These are phyloP conservation scores for Lonicera japonica DNA, from an alignment of 129 eudicot genomes.

Conservation along the genomic window DNA sequence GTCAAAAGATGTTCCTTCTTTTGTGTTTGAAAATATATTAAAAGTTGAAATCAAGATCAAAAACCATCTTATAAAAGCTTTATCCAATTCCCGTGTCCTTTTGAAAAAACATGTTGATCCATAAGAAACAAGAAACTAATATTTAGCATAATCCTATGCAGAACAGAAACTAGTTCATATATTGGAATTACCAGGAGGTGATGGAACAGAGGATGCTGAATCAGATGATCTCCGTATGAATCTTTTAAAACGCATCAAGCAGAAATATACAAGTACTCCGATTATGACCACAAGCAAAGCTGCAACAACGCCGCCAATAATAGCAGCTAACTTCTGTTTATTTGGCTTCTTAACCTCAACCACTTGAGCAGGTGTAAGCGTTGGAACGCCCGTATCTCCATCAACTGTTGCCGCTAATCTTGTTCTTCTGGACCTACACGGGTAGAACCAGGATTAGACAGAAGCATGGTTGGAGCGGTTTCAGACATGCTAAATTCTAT, in stretches of 20 bases:
- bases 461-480: too few relatives aligned
- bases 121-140: too few relatives aligned
- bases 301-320: slow-evolving; percentile 10
- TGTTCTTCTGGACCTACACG: neutral
- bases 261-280: slow-evolving; percentile 2
- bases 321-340: slow-evolving; percentile 5
- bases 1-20: too few relatives aligned
- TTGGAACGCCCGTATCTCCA: slow-evolving; percentile 7
- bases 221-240: slow-evolving; percentile 3
- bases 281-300: slow-evolving; percentile 8
- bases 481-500: too few relatives aligned
- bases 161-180: neutral
- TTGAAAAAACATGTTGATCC: too few relatives aligned
- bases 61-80: too few relatives aligned
- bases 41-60: too few relatives aligned
- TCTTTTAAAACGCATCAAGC: slow-evolving; percentile 12
- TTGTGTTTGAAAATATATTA: too few relatives aligned
- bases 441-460: too few relatives aligned
- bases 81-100: too few relatives aligned
- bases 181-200: slow-evolving; percentile 5
- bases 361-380: neutral
- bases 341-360: slow-evolving; percentile 1
- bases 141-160: neutral
- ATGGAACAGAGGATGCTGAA: slow-evolving; percentile 6
- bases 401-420: neutral